Conservation (phyloP, 345 rosid species). For the Crucihimalaya himalaica region DNA sequence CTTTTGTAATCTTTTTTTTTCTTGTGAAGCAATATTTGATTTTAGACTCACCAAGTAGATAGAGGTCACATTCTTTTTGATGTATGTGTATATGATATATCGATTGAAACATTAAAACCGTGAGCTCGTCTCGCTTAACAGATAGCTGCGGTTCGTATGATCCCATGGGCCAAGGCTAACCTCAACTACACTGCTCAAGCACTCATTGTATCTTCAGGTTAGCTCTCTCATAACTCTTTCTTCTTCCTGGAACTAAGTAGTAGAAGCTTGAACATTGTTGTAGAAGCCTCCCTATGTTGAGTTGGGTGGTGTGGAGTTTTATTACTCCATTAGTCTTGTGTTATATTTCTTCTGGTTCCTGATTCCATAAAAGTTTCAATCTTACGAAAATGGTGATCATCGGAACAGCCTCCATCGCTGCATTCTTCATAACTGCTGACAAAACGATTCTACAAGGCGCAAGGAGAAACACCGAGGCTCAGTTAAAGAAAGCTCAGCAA, state of each 20-base stretch:
- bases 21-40: neutral
- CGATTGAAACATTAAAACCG: neutral
- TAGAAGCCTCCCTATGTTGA: neutral
- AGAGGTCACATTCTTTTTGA: neutral
- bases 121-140: neutral
- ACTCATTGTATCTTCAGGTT: constrained; percentile 75
- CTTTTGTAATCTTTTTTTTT: neutral
- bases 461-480: constrained; percentile 47
- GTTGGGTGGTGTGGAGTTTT: too few relatives aligned
- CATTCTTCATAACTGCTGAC: constrained; percentile 92
- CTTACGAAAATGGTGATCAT: constrained; percentile 7
- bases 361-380: neutral
- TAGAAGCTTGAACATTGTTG: constrained; percentile 1
- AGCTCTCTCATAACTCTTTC: neutral
- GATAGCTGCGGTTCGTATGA: constrained; percentile 63
- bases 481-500: constrained; percentile 39
- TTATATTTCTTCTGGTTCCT: neutral
- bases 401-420: constrained; percentile 61
- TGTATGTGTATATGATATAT: neutral
- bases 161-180: constrained; percentile 90
- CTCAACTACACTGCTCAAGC: constrained; percentile 96
- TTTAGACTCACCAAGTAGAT: neutral
- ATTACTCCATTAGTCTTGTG: neutral
- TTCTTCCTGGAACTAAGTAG: constrained; percentile 9
- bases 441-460: constrained; percentile 88